These are phyloP conservation scores for Oryza nivara DNA, from an alignment of 176 grass and related monocot species.

Conservation along the genomic window DNA sequence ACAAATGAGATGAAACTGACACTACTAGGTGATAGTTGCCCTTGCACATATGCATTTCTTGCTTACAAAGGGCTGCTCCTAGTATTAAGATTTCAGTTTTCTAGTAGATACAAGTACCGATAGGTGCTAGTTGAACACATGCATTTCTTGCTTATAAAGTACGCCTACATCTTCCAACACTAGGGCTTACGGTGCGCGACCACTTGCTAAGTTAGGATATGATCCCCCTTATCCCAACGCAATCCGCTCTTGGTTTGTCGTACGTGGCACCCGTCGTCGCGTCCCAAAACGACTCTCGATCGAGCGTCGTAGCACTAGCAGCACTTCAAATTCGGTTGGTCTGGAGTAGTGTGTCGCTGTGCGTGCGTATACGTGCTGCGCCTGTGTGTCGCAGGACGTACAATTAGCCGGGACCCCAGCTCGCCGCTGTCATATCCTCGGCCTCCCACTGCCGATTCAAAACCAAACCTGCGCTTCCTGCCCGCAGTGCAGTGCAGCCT, in stretches of 20 bases:
- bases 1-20: neutral
- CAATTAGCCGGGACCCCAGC: slow-evolving; percentile 40
- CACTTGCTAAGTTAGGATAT: neutral
- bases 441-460: slow-evolving; percentile 33
- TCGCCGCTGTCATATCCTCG: neutral
- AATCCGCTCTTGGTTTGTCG: neutral
- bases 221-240: neutral
- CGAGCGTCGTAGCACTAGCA: neutral
- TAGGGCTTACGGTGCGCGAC: neutral
- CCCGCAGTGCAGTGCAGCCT: neutral
- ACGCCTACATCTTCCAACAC: neutral
- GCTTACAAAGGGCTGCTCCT: neutral
- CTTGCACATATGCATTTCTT: neutral
- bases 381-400: slow-evolving; percentile 6
- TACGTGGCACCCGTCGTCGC: neutral
- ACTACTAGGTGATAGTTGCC: neutral
- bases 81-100: neutral
- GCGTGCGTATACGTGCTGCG: neutral
- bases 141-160: neutral
- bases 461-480: slow-evolving; percentile 3
- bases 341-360: neutral
- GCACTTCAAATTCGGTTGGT: slow-evolving; percentile 18
- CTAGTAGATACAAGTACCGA: neutral
- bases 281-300: neutral
- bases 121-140: neutral